A percentile compares a stretch with the other conserved stretches of the same genome.
phyloP scores from a whole-genome alignment of 495 filamentous ascomycete species.

The Annulohypoxylon maeteangense region DNA sequence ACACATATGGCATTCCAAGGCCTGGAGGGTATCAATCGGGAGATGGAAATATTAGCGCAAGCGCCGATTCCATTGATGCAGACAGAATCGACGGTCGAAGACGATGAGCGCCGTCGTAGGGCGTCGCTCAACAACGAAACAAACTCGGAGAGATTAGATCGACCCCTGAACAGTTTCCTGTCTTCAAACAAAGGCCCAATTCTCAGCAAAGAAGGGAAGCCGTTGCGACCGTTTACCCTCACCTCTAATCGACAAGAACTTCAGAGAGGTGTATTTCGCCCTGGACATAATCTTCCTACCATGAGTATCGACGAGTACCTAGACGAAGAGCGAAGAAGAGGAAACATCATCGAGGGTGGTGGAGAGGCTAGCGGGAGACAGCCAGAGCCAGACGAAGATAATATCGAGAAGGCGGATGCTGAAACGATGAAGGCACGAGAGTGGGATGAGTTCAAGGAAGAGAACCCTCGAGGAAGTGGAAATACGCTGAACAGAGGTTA shows the following conservation, averaged over 20 bases:
- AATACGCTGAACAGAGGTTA: conserved; percentile 88
- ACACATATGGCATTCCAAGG: conserved; percentile 85
- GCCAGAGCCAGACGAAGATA: conserved; percentile 86
- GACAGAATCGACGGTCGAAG: conserved; percentile 46
- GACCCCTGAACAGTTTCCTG: conserved; percentile 56
- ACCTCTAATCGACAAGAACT: conserved; percentile 80
- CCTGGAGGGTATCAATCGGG: conserved; percentile 83
- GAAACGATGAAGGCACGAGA: conserved; percentile 93
- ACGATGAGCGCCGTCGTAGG: conserved; percentile 63
- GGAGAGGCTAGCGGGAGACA: conserved; percentile 77
- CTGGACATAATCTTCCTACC: conserved; percentile 92
- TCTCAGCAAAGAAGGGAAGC: conserved; percentile 82
- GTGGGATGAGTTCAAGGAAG: conserved; percentile 96
- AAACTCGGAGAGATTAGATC: conserved; percentile 83
- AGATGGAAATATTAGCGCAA: conserved; percentile 81
- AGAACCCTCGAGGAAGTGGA: conserved; percentile 85
- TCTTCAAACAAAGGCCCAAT: conserved; percentile 72
- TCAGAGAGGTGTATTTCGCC: conserved; percentile 84
- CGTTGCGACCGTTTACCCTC: conserved; percentile 90
- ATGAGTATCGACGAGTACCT: conserved; percentile 99
- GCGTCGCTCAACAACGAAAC: conserved; percentile 54
- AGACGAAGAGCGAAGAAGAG: conserved; percentile 85
- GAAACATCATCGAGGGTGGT: conserved; percentile 92
- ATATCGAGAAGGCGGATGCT: conserved; percentile 82
- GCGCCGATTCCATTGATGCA: conserved; percentile 66